Evolutionary conservation across 2,329 filamentous ascomycete genomes (phyloP).

Genomic region (Epichloe amarillans): DNA sequence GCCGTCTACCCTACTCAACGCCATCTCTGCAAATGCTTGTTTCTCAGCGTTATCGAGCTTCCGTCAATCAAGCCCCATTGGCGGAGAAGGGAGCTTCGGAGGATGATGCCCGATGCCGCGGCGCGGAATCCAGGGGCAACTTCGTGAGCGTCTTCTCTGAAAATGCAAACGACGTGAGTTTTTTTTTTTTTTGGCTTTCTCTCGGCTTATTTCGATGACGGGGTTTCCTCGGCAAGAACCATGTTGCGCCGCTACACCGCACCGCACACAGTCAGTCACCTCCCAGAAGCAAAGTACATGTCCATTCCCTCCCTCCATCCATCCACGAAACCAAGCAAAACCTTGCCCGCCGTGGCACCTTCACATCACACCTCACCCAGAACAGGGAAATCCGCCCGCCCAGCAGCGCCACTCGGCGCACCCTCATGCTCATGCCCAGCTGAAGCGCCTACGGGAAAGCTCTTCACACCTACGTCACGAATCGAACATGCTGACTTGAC

Average conservation of each 20-base stretch:
- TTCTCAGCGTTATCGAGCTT: conserved; percentile 1
- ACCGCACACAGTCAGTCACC: too few species aligned
- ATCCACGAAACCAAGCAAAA: too few species aligned
- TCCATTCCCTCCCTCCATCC: too few species aligned
- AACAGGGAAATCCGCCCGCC: background rate
- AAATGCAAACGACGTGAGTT: too few species aligned
- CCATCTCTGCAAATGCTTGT: conserved; percentile 24
- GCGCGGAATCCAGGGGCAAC: background rate
- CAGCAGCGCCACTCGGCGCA: background rate
- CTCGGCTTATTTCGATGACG: accelerated
- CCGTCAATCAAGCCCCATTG: conserved; percentile 4
- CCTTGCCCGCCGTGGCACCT: too few species aligned
- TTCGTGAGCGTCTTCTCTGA: background rate
- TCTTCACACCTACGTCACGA: too few species aligned
- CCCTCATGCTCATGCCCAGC: background rate
- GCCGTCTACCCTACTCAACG: conserved; percentile 28
- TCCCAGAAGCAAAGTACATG: too few species aligned
- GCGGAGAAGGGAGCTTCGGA: background rate
- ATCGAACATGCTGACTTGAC: too few species aligned
- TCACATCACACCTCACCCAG: too few species aligned
- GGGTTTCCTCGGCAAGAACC: background rate
- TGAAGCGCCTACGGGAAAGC: background rate
- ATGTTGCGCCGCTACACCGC: background rate
- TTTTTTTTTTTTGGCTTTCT: too few species aligned
- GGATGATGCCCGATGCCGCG: background rate